These are phyloP conservation scores for Gorgonomyces haynaldii DNA, from an alignment of 192 early-diverging fungal genomes.

Conservation along the genomic window DNA sequence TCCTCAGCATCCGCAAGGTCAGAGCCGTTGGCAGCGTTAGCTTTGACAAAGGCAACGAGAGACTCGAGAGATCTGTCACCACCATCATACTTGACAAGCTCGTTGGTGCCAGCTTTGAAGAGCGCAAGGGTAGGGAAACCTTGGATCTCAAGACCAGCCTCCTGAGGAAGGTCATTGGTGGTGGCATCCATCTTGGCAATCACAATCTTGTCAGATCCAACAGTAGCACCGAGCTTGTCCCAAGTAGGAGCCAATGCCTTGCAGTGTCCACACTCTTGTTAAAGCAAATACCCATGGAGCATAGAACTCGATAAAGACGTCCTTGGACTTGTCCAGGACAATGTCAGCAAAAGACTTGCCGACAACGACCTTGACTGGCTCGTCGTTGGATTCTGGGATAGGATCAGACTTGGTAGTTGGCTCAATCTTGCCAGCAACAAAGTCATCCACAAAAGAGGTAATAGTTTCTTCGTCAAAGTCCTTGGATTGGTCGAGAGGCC, in stretches of 20 bases:
- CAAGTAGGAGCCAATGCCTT: slow-evolving; percentile 61
- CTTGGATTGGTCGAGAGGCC: slow-evolving; percentile 66
- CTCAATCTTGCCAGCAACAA: slow-evolving; percentile 54
- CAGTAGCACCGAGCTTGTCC: slow-evolving; percentile 62
- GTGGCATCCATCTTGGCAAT: slow-evolving; percentile 95
- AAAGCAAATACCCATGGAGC: slow-evolving; percentile 22
- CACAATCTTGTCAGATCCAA: slow-evolving; percentile 45
- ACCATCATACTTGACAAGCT: slow-evolving; percentile 70
- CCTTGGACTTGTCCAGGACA: slow-evolving; percentile 74
- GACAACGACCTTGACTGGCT: slow-evolving; percentile 82
- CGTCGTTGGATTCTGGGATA: slow-evolving; percentile 76
- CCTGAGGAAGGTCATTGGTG: slow-evolving; percentile 86
- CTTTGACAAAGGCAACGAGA: slow-evolving; percentile 65
- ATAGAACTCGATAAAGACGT: slow-evolving; percentile 92
- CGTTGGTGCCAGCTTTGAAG: slow-evolving; percentile 72
- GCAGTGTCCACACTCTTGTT: slow-evolving; percentile 50
- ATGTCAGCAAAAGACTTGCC: slow-evolving; percentile 68
- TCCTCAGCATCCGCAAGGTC: background rate
- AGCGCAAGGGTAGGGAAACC: slow-evolving; percentile 95
- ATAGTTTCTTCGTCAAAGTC: slow-evolving; percentile 48
- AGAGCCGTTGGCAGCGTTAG: slow-evolving; percentile 38
- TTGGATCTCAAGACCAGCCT: slow-evolving; percentile 55
- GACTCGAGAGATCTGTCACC: slow-evolving; percentile 69
- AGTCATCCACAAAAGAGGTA: slow-evolving; percentile 50
- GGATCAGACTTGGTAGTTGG: slow-evolving; percentile 73